Conservation (phyloP, 2,329 filamentous ascomycete species). For the Ophiostoma ulmi region DNA sequence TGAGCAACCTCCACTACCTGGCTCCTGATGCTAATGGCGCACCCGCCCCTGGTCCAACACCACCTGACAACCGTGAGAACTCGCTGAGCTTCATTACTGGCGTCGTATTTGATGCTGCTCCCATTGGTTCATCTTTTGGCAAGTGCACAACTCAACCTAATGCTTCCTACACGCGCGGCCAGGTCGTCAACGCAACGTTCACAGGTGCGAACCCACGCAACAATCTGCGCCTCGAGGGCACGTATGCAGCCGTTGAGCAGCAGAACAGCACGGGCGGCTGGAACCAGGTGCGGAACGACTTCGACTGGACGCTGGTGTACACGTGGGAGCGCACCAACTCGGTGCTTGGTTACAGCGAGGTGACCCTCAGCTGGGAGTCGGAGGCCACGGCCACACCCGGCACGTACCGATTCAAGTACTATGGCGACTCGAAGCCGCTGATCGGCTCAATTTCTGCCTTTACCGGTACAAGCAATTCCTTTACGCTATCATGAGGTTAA, state of each 20-base stretch:
- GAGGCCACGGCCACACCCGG: slow-evolving; percentile 55
- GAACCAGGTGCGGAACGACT: slow-evolving; percentile 65
- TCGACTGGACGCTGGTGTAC: slow-evolving; percentile 77
- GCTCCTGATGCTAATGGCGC: slow-evolving; percentile 43
- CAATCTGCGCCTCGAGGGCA: slow-evolving; percentile 70
- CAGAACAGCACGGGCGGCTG: slow-evolving; percentile 48
- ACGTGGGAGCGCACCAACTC: slow-evolving; percentile 70
- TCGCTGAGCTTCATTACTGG: slow-evolving; percentile 74
- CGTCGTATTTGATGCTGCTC: slow-evolving; percentile 68
- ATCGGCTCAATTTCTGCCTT: slow-evolving; percentile 55
- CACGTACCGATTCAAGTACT: slow-evolving; percentile 72
- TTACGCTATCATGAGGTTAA: slow-evolving; percentile 29
- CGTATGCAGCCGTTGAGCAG: slow-evolving; percentile 70
- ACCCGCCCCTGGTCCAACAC: slow-evolving; percentile 53
- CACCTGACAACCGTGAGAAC: slow-evolving; percentile 72
- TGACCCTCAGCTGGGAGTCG: slow-evolving; percentile 72
- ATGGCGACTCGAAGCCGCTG: slow-evolving; percentile 68
- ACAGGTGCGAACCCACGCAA: slow-evolving; percentile 86
- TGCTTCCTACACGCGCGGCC: slow-evolving; percentile 51
- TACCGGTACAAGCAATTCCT: slow-evolving; percentile 33
- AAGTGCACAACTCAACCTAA: slow-evolving; percentile 49
- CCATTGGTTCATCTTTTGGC: slow-evolving; percentile 65
- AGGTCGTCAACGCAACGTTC: slow-evolving; percentile 61
- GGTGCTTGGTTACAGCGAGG: slow-evolving; percentile 68
- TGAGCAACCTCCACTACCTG: slow-evolving; percentile 65